Conservation (phyloP, 257 asterid genomes). For the Gentiana macrophylla region DNA sequence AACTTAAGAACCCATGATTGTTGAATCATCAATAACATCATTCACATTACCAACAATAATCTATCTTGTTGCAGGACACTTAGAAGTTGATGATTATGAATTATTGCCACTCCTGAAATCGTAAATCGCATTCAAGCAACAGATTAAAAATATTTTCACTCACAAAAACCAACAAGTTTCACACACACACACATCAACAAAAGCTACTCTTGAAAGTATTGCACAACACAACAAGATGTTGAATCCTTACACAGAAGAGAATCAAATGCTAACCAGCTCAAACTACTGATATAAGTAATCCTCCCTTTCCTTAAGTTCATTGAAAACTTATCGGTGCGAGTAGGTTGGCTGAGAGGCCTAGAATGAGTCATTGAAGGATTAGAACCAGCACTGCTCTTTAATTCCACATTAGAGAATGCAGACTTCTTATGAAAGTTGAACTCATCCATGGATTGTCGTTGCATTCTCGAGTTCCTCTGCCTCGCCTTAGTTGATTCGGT, state of each 20-base stretch:
- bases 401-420: slow-evolving; percentile 30
- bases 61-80: slow-evolving; percentile 65
- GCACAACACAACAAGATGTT: slow-evolving; percentile 53
- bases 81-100: slow-evolving; percentile 33
- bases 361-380: slow-evolving; percentile 24
- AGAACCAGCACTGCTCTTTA: slow-evolving; percentile 38
- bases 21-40: slow-evolving; percentile 89
- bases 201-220: slow-evolving; percentile 1
- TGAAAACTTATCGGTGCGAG: slow-evolving; percentile 36
- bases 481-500: slow-evolving; percentile 87
- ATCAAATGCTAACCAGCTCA: background rate
- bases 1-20: slow-evolving; percentile 80
- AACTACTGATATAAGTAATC: slow-evolving; percentile 18
- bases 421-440: slow-evolving; percentile 56
- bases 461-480: slow-evolving; percentile 49
- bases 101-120: background rate
- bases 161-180: background rate
- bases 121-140: background rate
- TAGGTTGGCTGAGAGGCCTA: slow-evolving; percentile 31
- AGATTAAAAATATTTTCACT: background rate
- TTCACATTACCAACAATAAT: slow-evolving; percentile 65
- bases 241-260: slow-evolving; percentile 13
- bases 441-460: slow-evolving; percentile 74
- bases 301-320: slow-evolving; percentile 25
- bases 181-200: background rate